phyloP scores from a whole-genome alignment of 345 rosid species.

The Melaleuca quinquenervia region DNA sequence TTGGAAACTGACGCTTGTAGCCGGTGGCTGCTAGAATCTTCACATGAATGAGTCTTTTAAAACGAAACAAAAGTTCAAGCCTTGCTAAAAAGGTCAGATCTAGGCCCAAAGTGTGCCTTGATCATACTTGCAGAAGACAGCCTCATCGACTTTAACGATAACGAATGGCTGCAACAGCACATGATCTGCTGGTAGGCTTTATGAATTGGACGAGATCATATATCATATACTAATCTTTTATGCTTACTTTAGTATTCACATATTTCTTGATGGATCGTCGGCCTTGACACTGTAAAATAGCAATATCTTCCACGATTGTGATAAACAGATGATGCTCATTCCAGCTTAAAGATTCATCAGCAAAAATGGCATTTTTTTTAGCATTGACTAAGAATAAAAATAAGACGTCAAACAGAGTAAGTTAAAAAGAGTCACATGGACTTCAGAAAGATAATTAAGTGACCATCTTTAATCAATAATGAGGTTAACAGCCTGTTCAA shows the following conservation, averaged over 20 bases:
- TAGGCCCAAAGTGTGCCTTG: background rate
- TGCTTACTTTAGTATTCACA: background rate
- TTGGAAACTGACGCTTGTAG: no score
- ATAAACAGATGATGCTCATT: background rate
- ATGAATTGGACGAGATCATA: background rate
- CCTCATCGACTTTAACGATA: background rate
- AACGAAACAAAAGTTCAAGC: background rate
- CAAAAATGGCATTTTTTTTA: background rate
- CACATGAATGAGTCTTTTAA: background rate
- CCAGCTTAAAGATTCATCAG: background rate
- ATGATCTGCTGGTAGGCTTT: background rate
- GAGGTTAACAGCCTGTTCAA: no score
- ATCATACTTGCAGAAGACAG: background rate
- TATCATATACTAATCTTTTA: background rate
- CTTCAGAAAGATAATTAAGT: conserved; percentile 15
- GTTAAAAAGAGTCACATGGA: background rate
- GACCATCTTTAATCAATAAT: no score
- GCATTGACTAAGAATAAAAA: background rate
- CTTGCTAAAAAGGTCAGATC: background rate
- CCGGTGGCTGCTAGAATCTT: no score
- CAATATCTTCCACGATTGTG: background rate
- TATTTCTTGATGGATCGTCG: background rate
- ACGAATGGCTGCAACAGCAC: background rate
- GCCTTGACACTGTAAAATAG: background rate
- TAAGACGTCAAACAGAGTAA: background rate